Evolutionary conservation across 176 grass and related monocot species (phyloP).

Genomic region (Avena eriantha): DNA sequence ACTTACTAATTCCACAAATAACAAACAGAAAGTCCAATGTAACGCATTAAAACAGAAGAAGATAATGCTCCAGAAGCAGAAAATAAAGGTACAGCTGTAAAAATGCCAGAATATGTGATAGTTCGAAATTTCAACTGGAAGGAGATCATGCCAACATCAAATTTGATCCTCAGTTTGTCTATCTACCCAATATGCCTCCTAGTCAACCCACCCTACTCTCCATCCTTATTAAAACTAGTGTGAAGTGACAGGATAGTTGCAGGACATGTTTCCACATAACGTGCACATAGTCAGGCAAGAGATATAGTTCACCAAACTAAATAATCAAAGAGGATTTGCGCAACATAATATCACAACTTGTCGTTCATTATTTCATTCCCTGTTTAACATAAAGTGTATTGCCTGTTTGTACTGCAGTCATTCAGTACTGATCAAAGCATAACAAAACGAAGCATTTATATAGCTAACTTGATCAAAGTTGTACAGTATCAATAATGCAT

Average conservation of each 20-base stretch:
- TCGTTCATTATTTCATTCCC: background rate
- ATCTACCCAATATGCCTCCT: background rate
- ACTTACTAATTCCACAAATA: conserved; percentile 21
- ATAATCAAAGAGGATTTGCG: conserved; percentile 1
- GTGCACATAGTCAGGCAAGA: background rate
- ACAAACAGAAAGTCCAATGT: background rate
- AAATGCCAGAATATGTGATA: background rate
- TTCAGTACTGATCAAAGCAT: background rate
- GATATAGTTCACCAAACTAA: background rate
- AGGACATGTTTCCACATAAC: conserved; percentile 23
- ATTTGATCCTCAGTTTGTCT: background rate
- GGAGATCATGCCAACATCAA: background rate
- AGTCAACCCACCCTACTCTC: background rate
- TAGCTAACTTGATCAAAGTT: conserved; percentile 24
- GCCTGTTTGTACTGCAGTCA: background rate
- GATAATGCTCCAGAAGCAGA: background rate
- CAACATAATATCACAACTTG: background rate
- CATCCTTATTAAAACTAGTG: background rate
- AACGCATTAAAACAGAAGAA: conserved; percentile 5
- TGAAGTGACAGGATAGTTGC: conserved; percentile 8
- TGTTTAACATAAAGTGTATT: conserved; percentile 21
- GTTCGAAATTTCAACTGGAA: conserved; percentile 12
- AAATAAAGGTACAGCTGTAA: background rate
- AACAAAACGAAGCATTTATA: background rate
- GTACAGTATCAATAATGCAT: background rate